These are phyloP conservation scores for Sporisorium exsertum DNA, from an alignment of 1,284 basidiomycete genomes.

Conservation along the genomic window DNA sequence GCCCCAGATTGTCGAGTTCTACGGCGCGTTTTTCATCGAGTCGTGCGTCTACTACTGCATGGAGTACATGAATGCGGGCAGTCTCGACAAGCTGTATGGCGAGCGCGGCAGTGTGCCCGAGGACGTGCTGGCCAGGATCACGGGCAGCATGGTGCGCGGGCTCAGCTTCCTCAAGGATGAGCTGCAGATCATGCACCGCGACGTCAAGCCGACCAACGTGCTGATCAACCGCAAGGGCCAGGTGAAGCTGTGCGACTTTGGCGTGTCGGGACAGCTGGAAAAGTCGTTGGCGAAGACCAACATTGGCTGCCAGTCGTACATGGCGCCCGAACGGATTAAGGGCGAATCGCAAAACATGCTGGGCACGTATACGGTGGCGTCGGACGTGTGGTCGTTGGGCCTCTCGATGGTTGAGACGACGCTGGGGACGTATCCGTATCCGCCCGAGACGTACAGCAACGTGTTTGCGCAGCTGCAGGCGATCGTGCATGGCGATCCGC, in stretches of 20 bases:
- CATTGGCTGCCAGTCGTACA: constrained; percentile 98
- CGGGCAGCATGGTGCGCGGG: constrained; percentile 85
- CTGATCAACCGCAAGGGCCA: constrained; percentile 88
- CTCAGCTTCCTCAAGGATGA: constrained; percentile 96
- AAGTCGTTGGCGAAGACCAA: constrained; percentile 97
- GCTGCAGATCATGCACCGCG: constrained; percentile 95
- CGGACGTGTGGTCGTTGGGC: constrained; percentile 98
- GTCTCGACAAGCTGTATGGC: constrained; percentile 82
- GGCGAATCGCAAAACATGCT: constrained; percentile 88
- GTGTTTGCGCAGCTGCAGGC: constrained; percentile 96
- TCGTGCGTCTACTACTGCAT: constrained; percentile 99
- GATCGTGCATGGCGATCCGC: constrained; percentile 93
- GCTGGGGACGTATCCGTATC: constrained; percentile 92
- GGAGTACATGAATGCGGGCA: constrained; percentile 98
- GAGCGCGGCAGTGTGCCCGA: constrained; percentile 77
- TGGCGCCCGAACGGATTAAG: constrained; percentile 97
- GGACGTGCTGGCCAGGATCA: constrained; percentile 85
- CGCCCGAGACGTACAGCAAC: constrained; percentile 96
- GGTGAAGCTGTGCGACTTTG: constrained; percentile 97
- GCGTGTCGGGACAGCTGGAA: constrained; percentile 95
- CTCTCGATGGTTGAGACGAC: constrained; percentile 94
- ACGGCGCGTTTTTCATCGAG: constrained; percentile 98
- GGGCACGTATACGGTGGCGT: constrained; percentile 93
- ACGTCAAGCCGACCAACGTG: constrained; percentile 98
- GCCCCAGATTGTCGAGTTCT: constrained; percentile 95